A percentile compares a stretch with the other conserved stretches of the same genome.
These are phyloP conservation scores for Podospora pseudocomata DNA, from an alignment of 495 filamentous ascomycete genomes.

Conservation along the genomic window DNA sequence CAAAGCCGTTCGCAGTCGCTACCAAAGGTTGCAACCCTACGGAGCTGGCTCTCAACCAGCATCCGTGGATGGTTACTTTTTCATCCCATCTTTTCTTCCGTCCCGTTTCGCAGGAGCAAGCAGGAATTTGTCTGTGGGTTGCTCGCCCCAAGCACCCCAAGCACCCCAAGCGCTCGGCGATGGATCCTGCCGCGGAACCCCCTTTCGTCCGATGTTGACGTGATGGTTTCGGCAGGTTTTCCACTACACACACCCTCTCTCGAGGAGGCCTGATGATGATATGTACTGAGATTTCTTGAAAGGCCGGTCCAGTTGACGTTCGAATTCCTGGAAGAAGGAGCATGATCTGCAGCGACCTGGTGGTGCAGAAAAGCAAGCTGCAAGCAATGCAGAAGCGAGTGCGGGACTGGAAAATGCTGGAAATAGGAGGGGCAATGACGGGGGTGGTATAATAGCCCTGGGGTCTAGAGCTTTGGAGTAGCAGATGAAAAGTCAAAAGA, in stretches of 20 bases:
- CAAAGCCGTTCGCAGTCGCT: constrained; percentile 15
- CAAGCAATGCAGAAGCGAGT: constrained; percentile 13
- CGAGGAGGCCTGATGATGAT: not conserved
- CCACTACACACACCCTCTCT: not conserved
- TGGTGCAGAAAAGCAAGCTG: constrained; percentile 3
- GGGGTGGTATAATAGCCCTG: not conserved
- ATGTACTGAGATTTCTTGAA: not conserved
- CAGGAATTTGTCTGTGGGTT: constrained; percentile 2
- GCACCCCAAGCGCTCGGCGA: not conserved
- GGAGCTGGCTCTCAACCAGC: not conserved
- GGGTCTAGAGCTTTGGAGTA: not conserved
- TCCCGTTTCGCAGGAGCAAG: constrained; percentile 1
- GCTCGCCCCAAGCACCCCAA: not conserved
- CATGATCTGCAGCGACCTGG: constrained; percentile 5
- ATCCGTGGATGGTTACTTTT: not conserved
- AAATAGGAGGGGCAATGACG: constrained; percentile 2
- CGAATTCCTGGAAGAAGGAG: not conserved
- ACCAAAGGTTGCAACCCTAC: constrained; percentile 14
- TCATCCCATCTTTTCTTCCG: constrained; percentile 1
- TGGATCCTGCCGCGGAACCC: not conserved
- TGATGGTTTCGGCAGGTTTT: not conserved
- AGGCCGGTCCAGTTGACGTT: not conserved
- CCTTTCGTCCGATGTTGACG: not conserved
- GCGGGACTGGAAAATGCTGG: constrained; percentile 6
- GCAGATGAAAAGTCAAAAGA: not conserved